Percentiles rank a stretch among this genome's conserved stretches.
Evolutionary conservation across 2,329 filamentous ascomycete species (phyloP).

Genomic region (Penicillium frequentans): DNA sequence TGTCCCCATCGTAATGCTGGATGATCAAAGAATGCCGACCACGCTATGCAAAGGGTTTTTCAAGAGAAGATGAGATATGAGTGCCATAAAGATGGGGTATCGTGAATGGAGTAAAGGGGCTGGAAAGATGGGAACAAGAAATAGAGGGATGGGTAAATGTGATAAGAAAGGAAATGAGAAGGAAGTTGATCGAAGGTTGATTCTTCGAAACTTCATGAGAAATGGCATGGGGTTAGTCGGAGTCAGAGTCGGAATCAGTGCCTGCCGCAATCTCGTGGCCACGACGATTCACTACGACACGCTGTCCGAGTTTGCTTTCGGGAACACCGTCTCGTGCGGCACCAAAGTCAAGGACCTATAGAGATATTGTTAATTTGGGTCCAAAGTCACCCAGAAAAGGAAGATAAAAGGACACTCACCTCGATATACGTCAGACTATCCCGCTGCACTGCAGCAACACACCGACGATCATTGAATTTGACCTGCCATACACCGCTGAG

Average conservation of each 20-base stretch:
- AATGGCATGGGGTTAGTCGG: neutral
- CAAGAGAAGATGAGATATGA: slow-evolving; percentile 23
- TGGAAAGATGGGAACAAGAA: slow-evolving; percentile 7
- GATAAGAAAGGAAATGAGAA: slow-evolving; percentile 7
- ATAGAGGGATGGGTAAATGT: slow-evolving; percentile 13
- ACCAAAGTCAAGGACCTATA: slow-evolving; percentile 92
- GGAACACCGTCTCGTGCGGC: slow-evolving; percentile 85
- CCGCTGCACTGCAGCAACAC: slow-evolving; percentile 93
- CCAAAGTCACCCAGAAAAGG: neutral
- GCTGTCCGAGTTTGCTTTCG: slow-evolving; percentile 72
- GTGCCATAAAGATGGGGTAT: slow-evolving; percentile 39
- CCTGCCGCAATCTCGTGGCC: slow-evolving; percentile 37
- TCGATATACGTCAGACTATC: slow-evolving; percentile 93
- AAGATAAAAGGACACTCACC: slow-evolving; percentile 55
- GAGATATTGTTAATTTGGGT: slow-evolving; percentile 13
- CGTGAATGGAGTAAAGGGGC: slow-evolving; percentile 29
- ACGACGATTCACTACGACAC: slow-evolving; percentile 58
- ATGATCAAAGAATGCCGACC: slow-evolving; percentile 37
- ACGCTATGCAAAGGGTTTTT: slow-evolving; percentile 41
- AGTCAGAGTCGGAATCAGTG: slow-evolving; percentile 33
- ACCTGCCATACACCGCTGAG: slow-evolving; percentile 99
- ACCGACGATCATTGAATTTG: slow-evolving; percentile 91
- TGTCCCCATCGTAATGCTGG: slow-evolving; percentile 33
- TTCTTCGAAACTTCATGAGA: neutral
- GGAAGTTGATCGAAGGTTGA: neutral